A percentile compares a stretch with the other conserved stretches of the same genome.
Conservation (phyloP, 805 yeast genomes). For the Saturnispora besseyi region DNA sequence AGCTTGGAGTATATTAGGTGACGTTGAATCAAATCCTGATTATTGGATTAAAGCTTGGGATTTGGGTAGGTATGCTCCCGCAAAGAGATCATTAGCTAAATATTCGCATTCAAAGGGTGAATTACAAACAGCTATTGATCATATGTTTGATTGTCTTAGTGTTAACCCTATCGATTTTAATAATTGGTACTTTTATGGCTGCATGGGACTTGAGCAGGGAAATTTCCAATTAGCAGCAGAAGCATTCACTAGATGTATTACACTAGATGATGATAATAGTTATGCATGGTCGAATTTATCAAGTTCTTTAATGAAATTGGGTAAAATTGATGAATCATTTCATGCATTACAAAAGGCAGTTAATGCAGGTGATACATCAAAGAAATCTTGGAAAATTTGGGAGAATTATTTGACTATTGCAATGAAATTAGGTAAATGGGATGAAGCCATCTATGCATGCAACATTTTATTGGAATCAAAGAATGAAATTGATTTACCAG, state of each 20-base stretch:
- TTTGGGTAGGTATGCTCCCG: constrained; percentile 69
- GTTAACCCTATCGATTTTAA: constrained; percentile 67
- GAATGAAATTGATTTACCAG: constrained; percentile 62
- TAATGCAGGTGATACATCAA: constrained; percentile 51
- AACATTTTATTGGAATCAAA: constrained; percentile 50
- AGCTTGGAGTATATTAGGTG: constrained; percentile 79
- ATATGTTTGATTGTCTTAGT: constrained; percentile 65
- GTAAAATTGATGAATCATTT: constrained; percentile 69
- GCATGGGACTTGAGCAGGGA: constrained; percentile 68
- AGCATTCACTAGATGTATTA: constrained; percentile 85
- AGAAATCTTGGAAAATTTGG: constrained; percentile 82
- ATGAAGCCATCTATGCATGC: constrained; percentile 73
- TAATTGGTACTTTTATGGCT: constrained; percentile 90
- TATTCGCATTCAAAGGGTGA: constrained; percentile 52
- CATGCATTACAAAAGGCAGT: constrained; percentile 78
- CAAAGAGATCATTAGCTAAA: constrained; percentile 74
- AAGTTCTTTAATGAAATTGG: constrained; percentile 58
- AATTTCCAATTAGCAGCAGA: constrained; percentile 75
- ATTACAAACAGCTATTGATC: constrained; percentile 45
- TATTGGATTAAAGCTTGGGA: constrained; percentile 87
- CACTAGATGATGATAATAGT: constrained; percentile 71
- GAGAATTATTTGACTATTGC: constrained; percentile 82
- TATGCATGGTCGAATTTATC: constrained; percentile 91
- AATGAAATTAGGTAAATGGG: constrained; percentile 77
- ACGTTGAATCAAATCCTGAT: constrained; percentile 63